Conservation (phyloP, 164 flowering plant species). For the Stephania yunnanensis region DNA sequence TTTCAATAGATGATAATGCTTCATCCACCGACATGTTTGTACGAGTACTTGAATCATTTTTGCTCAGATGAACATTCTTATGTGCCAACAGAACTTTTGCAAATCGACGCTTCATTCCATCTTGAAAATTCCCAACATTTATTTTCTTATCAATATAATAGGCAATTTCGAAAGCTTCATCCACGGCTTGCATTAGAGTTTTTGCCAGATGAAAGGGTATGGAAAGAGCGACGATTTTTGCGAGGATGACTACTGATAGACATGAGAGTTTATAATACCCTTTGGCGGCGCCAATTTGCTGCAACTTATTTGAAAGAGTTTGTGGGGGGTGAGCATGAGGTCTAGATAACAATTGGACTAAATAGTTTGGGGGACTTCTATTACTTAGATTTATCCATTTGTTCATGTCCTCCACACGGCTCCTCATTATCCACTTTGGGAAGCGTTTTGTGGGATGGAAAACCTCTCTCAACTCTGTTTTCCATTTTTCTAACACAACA, state of each 20-base stretch:
- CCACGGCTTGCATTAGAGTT: neutral
- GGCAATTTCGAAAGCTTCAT: neutral
- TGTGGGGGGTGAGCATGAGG: neutral
- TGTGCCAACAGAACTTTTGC: neutral
- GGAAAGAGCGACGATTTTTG: neutral
- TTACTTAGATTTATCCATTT: slow-evolving; percentile 5
- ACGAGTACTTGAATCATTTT: neutral
- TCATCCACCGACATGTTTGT: no score
- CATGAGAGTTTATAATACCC: neutral
- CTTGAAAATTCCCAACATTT: neutral
- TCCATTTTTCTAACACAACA: neutral
- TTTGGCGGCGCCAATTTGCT: neutral
- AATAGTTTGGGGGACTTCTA: neutral
- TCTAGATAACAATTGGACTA: neutral
- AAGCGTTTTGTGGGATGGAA: neutral
- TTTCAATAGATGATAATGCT: no score
- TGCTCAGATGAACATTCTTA: neutral
- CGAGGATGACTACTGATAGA: neutral
- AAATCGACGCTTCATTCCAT: neutral
- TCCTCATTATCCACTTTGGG: neutral
- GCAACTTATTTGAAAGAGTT: neutral
- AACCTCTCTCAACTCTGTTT: neutral
- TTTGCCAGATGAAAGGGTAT: neutral
- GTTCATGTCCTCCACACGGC: slow-evolving; percentile 2
- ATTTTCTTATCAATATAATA: neutral